Evolutionary conservation across 768 basidiomycete genomes (phyloP).

Genomic region (Gloeopeniophorella convolvens): DNA sequence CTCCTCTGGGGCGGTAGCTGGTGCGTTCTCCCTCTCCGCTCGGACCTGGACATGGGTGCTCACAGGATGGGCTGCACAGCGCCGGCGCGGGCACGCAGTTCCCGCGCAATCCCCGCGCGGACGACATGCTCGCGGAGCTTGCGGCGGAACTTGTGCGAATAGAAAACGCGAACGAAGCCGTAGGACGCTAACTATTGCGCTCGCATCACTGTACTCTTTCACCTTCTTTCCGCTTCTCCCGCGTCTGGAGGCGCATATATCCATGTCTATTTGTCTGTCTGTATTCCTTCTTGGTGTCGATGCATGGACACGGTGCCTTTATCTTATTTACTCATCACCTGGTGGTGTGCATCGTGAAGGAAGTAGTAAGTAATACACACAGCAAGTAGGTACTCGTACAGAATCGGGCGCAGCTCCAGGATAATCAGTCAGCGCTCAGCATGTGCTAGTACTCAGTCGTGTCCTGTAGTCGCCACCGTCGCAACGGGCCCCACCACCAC

Average conservation of each 20-base stretch:
- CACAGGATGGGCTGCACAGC: constrained; percentile 8
- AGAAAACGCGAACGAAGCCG: constrained; percentile 42
- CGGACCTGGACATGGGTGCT: background rate
- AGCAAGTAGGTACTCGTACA: no score
- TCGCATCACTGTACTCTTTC: no score
- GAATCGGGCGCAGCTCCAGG: no score
- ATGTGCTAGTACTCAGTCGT: constrained; percentile 70
- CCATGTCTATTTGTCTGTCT: no score
- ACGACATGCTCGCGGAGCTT: constrained; percentile 58
- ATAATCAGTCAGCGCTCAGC: constrained; percentile 15
- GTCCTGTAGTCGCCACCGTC: constrained; percentile 70
- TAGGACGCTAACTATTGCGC: constrained; percentile 21
- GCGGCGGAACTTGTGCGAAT: constrained; percentile 53
- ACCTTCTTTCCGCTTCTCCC: no score
- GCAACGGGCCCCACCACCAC: constrained; percentile 80
- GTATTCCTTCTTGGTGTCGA: no score
- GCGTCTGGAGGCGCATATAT: no score
- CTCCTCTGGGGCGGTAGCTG: constrained; percentile 56
- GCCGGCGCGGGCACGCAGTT: constrained; percentile 66
- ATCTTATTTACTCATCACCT: no score
- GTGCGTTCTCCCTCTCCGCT: constrained; percentile 35
- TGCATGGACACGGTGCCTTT: no score
- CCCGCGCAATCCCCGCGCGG: constrained; percentile 60
- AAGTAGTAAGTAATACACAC: no score
- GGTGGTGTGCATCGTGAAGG: no score